Evolutionary conservation across 75 land plant genomes (phyloP), one percentile per base, ranked within the genome.

Genomic region (Gnetum montanum): DNA sequence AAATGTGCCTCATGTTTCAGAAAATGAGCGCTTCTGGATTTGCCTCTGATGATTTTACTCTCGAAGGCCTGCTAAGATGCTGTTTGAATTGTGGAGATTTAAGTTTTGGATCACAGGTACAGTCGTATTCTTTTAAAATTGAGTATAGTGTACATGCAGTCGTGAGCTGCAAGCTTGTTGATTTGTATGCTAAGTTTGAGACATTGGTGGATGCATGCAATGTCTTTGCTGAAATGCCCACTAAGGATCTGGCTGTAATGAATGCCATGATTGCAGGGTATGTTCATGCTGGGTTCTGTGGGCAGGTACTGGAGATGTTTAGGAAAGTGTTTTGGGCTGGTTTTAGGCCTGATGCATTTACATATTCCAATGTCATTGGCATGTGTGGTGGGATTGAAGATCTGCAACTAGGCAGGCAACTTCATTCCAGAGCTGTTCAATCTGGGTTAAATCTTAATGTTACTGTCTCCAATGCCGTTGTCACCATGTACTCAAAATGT

Each of bases 261-360:
- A 77, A 65, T 58, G 75, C 71, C 5, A 36, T 77, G 15, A 56
- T 77, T 6, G 53, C 69, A 6, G 70, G 64, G 1, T 67, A 55
- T 64, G 63, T 55, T 23, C 73, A 69, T 34, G 57, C 62, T 62
- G 77, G 77, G 12, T 61, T 46, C 51, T 46, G 31, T 45, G 79
- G 79, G 40, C 69, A 72, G 26, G 79, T 73, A 2, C 49, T 83
- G 33, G 23, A 64, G 1, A 65, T 71, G 20, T 72, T 83, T 27
- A 11, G 12, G 1, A 12, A 49, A 31, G 75, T 79, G 87, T 57
- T 54, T 38, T 30, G 28, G 22, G 24, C 44, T 28, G 79, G 69
- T 2, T 58, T 70, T 8, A 33, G 41, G 43, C 71, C 54, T 29
- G 16, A 50, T n/a, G 18, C 54, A 30, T 27, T 26, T 22, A 50